phyloP scores from a whole-genome alignment of 768 basidiomycete genomes.

The Rhizopogon rudus region DNA sequence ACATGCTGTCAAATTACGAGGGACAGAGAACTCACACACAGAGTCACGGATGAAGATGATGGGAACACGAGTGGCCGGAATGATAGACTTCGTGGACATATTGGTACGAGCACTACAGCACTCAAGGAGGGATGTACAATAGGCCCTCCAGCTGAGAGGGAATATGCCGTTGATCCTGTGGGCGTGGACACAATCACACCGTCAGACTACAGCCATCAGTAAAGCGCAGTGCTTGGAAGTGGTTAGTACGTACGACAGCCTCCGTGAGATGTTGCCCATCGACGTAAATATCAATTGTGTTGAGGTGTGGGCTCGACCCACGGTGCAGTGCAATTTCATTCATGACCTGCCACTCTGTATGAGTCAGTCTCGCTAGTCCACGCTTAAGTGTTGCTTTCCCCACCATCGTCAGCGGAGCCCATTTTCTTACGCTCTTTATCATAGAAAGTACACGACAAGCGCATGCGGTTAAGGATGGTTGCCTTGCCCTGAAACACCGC shows the following conservation, averaged over 20 bases:
- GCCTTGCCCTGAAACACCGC: slow-evolving; percentile 77
- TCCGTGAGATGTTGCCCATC: slow-evolving; percentile 95
- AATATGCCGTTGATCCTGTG: slow-evolving; percentile 95
- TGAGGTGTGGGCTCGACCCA: slow-evolving; percentile 86
- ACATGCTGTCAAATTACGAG: not conserved
- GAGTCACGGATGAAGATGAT: slow-evolving; percentile 67
- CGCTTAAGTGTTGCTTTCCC: slow-evolving; percentile 10
- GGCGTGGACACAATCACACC: slow-evolving; percentile 94
- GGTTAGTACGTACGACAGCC: slow-evolving; percentile 67
- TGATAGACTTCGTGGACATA: slow-evolving; percentile 88
- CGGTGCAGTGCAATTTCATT: slow-evolving; percentile 94
- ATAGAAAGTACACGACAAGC: slow-evolving; percentile 77
- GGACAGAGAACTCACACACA: slow-evolving; percentile 48
- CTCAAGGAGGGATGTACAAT: slow-evolving; percentile 93
- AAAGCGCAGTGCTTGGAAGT: slow-evolving; percentile 7
- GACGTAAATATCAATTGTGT: slow-evolving; percentile 90
- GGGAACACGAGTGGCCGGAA: slow-evolving; percentile 93
- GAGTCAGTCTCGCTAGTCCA: not conserved
- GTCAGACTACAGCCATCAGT: slow-evolving; percentile 59
- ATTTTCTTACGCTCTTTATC: slow-evolving; percentile 55
- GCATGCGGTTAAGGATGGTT: slow-evolving; percentile 85
- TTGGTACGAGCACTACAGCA: slow-evolving; percentile 90
- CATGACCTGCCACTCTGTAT: slow-evolving; percentile 90
- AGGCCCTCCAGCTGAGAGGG: slow-evolving; percentile 91
- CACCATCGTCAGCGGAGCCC: slow-evolving; percentile 55